phyloP scores from a whole-genome alignment of 768 basidiomycete genomes.

The Lactarius quietus region DNA sequence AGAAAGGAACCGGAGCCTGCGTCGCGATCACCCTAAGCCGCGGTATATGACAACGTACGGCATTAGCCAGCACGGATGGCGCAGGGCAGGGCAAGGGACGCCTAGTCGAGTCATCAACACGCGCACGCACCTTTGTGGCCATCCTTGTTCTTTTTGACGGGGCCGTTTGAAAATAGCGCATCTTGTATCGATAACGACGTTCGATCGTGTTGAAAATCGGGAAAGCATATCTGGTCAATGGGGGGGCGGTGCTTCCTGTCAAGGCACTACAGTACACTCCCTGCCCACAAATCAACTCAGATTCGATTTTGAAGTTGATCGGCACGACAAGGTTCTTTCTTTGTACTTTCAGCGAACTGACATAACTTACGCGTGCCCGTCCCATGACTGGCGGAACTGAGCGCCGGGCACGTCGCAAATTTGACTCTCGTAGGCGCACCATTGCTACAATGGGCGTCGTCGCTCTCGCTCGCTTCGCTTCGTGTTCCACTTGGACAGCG shows the following conservation, averaged over 20 bases:
- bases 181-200: slow-evolving; percentile 7
- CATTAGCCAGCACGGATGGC: not conserved
- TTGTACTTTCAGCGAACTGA: not conserved
- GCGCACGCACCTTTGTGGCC: slow-evolving; percentile 10
- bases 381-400: not conserved
- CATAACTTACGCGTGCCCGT: not conserved
- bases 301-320: too few species aligned
- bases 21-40: not conserved
- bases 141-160: slow-evolving; percentile 6
- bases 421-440: not conserved
- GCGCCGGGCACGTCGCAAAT: not conserved
- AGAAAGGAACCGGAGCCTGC: not conserved
- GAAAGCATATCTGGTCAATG: not conserved
- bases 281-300: too few species aligned
- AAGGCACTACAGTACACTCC: too few species aligned
- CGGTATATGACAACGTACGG: not conserved
- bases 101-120: not conserved
- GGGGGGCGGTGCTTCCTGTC: too few species aligned
- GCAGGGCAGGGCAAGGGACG: not conserved
- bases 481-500: not conserved
- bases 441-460: not conserved
- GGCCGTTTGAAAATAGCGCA: not conserved
- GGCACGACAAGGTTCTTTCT: not conserved
- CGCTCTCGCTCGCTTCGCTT: not conserved
- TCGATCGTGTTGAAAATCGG: not conserved